Evolutionary conservation across 495 filamentous ascomycete genomes (phyloP).

Genomic region (Trichocladium antarcticum): DNA sequence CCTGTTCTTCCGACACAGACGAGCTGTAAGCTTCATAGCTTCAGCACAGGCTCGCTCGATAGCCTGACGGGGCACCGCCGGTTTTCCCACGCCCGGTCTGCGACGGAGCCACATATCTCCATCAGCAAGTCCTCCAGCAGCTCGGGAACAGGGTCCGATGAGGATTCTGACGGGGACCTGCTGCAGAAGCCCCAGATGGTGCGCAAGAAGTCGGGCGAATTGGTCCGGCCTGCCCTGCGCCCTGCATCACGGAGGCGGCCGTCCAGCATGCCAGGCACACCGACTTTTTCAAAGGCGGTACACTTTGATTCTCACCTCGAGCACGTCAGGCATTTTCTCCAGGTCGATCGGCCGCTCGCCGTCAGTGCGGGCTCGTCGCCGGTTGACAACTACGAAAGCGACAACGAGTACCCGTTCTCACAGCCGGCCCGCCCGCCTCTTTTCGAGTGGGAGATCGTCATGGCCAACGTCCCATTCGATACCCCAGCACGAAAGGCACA

Average conservation of each 20-base stretch:
- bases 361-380: conserved; percentile 95
- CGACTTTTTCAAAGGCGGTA: conserved; percentile 86
- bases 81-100: conserved; percentile 69
- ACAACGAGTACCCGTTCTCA: conserved; percentile 76
- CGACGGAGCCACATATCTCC: conserved; percentile 61
- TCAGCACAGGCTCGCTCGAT: conserved; percentile 27
- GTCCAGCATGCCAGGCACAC: conserved; percentile 94
- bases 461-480: conserved; percentile 72
- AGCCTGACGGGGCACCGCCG: conserved; percentile 25
- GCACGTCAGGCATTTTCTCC: conserved; percentile 88
- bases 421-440: conserved; percentile 39
- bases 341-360: conserved; percentile 83
- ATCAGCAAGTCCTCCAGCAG: conserved; percentile 43
- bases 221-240: conserved; percentile 85
- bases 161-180: conserved; percentile 52
- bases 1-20: conserved; percentile 26
- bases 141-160: conserved; percentile 48
- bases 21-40: conserved; percentile 26
- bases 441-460: conserved; percentile 77
- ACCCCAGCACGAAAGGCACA: conserved; percentile 48
- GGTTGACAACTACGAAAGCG: conserved; percentile 71
- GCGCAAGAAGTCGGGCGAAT: conserved; percentile 94
- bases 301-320: conserved; percentile 93
- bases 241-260: conserved; percentile 66
- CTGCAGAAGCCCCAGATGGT: conserved; percentile 71